Evolutionary conservation across 2,329 filamentous ascomycete species (phyloP).

Genomic region (Aspergillus transmontanensis): DNA sequence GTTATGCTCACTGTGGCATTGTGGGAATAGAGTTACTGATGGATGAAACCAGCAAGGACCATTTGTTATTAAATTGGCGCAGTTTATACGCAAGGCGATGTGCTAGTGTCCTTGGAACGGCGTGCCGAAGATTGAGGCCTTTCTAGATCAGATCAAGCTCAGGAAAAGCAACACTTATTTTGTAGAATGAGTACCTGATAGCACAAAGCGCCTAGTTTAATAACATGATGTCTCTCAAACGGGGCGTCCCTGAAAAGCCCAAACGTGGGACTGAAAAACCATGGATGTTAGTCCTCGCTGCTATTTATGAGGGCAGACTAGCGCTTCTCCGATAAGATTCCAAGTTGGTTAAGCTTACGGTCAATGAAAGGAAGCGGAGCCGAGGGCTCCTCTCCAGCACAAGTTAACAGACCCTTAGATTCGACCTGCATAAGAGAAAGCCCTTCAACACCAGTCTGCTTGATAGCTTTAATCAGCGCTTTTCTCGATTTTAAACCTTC

Average conservation of each 20-base stretch:
- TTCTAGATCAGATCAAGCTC: no score
- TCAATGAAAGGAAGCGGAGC: not conserved
- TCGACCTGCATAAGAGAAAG: not conserved
- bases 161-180: no score
- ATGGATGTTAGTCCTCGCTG: not conserved
- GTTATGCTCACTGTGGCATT: no score
- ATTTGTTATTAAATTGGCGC: no score
- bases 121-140: no score
- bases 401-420: not conserved
- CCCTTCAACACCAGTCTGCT: not conserved
- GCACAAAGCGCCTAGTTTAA: no score
- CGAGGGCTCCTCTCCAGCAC: not conserved
- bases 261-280: not conserved
- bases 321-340: not conserved
- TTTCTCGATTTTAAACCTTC: not conserved
- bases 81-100: no score
- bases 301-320: not conserved
- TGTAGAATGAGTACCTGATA: no score
- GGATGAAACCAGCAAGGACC: no score
- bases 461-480: not conserved
- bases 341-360: not conserved
- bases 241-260: not conserved
- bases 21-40: no score
- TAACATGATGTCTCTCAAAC: no score
- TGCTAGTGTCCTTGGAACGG: no score